Base-by-base conservation (phyloP, 352 stramenopile species). In the Pythium aphanidermatum region DNA sequence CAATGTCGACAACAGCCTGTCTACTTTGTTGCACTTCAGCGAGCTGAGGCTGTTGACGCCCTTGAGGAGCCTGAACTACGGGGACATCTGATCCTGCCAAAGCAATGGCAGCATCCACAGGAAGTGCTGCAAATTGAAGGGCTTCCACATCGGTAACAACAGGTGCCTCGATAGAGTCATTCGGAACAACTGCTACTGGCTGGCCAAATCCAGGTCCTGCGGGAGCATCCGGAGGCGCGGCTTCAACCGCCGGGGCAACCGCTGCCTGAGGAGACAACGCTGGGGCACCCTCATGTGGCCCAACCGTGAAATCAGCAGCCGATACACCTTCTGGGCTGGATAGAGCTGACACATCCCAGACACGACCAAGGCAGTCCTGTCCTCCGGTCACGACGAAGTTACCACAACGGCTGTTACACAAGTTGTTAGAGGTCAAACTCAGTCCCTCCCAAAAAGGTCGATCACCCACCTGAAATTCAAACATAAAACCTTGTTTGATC, bases 361-460 rank as follows among this genome's bases (percentile, higher is more conserved):
- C 61, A 32, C 84, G 65, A 41, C 68, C 83, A 1, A 96, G 54
- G 29, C 81, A 83, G 68, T 97, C 89, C 55, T 96, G 79, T n/a
- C 77, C 83, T n/a, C 88, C 91, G 7, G 89, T 96, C 2, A 83
- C 83, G 45, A 97, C 78, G 39, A 59, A 95, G 60, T 51, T 75
- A 51, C 52, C 87, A 68, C 32, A 88, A 27, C 38, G 85, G 73
- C 65, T 81, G 75, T 20, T n/a, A n/a, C n/a, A n/a, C n/a, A n/a
- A n/a, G n/a, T n/a, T n/a, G n/a, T n/a, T n/a, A n/a, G n/a, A n/a
- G 81, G 28, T 19, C 3, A 45, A 26, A 12, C 7, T 19, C 28
- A 30, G 21, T 37, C 27, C 48, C 25, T n/a, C 4, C 17, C 21
- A 28, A 14, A 14, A 10, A n/a, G n/a, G n/a, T n/a, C n/a, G n/a